Base-by-base conservation (phyloP, 306 rosid species). In the Glycine soja region DNA sequence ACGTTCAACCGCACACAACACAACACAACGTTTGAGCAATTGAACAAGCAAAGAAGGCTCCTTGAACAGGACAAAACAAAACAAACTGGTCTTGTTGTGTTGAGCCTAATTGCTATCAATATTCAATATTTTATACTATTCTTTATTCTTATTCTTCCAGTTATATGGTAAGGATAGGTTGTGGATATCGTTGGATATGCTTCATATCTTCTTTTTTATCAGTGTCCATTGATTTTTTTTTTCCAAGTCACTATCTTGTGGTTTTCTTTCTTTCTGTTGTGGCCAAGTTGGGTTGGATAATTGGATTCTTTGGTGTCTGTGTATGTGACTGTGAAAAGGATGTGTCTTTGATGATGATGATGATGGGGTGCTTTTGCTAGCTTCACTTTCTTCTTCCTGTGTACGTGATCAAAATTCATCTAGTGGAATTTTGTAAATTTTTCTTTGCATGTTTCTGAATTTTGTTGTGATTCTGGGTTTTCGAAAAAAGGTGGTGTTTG, bases 341-440 rank as follows among this genome's bases (percentile, higher is more conserved):
- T 24, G 30, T 62, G 6, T 34, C 16, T 64, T 46, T 53, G 8
- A 24, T 24, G 30, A 24, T 57, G 40, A 34, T 34, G 5, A 3
- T 57, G 57, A 77, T 18, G 75, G 47, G 47, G 46, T 80, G 74
- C 77, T 74, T 51, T 40, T 30, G 67, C 32, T 81, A 79, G 80
- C 78, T 59, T 67, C 45, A 5, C 48, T 67, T 38, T 3, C 42
- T 48, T 47, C 11, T 56, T 76, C 14, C 56, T 56, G 30, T 15
- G 77, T 83, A 78, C 19, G 86, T 75, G 43, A 10, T 59, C 50
- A 7, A n/a, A 57, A 40, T 70, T 47, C 42, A 1, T 71, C 67
- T 71, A 16, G 58, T 52, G 11, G 24, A 36, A 36, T 15, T 36
- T 38, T 38, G 4, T 38, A 4, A 3, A 0, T 36, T 36, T 36